These are phyloP conservation scores for Debaryomyces maramus DNA, from an alignment of 805 yeast species.

Conservation along the genomic window DNA sequence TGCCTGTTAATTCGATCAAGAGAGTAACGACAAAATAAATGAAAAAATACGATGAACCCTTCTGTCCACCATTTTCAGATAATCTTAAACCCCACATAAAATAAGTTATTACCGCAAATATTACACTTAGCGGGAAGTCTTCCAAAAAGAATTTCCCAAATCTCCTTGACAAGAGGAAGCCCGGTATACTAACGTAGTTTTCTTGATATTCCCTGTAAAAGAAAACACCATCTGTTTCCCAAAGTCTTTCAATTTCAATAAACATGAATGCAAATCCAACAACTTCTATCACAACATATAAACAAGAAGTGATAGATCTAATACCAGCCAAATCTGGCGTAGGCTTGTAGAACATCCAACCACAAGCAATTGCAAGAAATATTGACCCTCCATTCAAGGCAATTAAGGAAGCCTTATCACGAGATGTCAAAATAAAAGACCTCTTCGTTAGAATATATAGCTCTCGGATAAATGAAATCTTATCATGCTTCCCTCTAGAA, in stretches of 20 bases:
- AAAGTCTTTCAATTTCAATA: constrained; percentile 39
- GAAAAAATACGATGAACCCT: constrained; percentile 49
- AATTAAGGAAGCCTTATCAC: constrained; percentile 34
- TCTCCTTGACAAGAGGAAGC: constrained; percentile 66
- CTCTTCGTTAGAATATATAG: constrained; percentile 34
- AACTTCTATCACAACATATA: constrained; percentile 39
- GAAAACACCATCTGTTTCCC: constrained; percentile 36
- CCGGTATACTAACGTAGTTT: constrained; percentile 61
- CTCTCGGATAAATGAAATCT: constrained; percentile 30
- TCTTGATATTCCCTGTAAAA: constrained; percentile 66
- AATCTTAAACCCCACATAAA: constrained; percentile 74
- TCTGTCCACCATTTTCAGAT: constrained; percentile 17
- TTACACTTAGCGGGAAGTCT: constrained; percentile 61
- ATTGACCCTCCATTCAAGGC: constrained; percentile 42
- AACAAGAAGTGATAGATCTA: constrained; percentile 48
- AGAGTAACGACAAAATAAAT: constrained; percentile 60
- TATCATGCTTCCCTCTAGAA: constrained; percentile 14
- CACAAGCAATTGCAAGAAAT: constrained; percentile 59
- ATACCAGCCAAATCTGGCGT: constrained; percentile 61
- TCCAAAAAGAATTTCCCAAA: constrained; percentile 66
- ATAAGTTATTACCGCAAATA: constrained; percentile 62
- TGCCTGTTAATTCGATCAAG: constrained; percentile 55
- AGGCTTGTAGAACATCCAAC: constrained; percentile 77
- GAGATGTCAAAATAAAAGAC: constrained; percentile 28
- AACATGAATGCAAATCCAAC: constrained; percentile 42